A percentile compares a stretch with the other conserved stretches of the same genome.
Conservation (phyloP, 257 asterid species). For the Penstemon eatonii region DNA sequence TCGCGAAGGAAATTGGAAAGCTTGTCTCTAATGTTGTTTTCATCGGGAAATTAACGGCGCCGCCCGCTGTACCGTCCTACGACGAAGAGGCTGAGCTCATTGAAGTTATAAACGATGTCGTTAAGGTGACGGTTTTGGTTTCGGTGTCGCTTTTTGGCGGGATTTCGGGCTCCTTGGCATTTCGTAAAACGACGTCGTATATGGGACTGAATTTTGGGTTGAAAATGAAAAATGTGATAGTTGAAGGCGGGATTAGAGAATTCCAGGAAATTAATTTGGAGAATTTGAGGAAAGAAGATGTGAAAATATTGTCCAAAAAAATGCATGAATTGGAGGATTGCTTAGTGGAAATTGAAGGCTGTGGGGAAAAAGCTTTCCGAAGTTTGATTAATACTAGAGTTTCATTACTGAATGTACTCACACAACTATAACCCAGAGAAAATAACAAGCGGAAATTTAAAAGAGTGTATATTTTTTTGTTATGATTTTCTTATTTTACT, state of each 20-base stretch:
- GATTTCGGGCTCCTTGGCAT: constrained; percentile 47
- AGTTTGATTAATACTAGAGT: constrained; percentile 78
- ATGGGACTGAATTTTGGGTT: constrained; percentile 39
- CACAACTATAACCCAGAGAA: constrained; percentile 34
- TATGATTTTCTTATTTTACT: background rate
- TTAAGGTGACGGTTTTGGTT: constrained; percentile 53
- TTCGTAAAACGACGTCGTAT: constrained; percentile 45
- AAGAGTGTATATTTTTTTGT: constrained; percentile 5
- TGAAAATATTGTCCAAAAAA: constrained; percentile 48
- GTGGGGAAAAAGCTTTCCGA: constrained; percentile 69
- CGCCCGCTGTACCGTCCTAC: constrained; percentile 18
- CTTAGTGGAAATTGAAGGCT: constrained; percentile 54
- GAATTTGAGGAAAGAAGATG: constrained; percentile 49
- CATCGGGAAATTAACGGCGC: constrained; percentile 31
- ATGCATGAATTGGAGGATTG: constrained; percentile 66
- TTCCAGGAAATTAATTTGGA: constrained; percentile 41
- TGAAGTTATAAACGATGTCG: constrained; percentile 49
- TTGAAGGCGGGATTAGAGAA: constrained; percentile 52
- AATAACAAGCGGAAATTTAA: background rate
- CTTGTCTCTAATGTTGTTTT: constrained; percentile 32
- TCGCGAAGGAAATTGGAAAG: constrained; percentile 58
- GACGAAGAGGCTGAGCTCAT: constrained; percentile 52
- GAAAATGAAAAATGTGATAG: constrained; percentile 41
- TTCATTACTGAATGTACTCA: constrained; percentile 75
- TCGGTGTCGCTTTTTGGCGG: constrained; percentile 51